Percentiles rank a stretch among this genome's conserved stretches.
Conservation (phyloP, 2,329 filamentous ascomycete genomes). For the Colletotrichum melonis region DNA sequence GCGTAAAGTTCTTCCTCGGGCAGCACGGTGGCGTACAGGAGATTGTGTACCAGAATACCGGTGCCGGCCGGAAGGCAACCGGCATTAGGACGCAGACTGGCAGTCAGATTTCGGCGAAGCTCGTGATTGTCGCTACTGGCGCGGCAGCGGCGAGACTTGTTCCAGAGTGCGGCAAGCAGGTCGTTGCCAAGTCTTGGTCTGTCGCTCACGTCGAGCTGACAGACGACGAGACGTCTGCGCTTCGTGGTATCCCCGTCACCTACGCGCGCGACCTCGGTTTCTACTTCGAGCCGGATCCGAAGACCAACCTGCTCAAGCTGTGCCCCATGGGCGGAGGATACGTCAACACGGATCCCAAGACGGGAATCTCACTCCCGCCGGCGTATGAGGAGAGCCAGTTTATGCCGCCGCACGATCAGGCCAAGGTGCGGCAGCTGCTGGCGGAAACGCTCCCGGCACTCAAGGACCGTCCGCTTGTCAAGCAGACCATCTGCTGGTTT, state of each 20-base stretch:
- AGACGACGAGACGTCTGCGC: slow-evolving; percentile 61
- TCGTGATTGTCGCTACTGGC: slow-evolving; percentile 64
- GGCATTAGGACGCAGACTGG: slow-evolving; percentile 18
- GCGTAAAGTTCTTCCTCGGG: slow-evolving; percentile 52
- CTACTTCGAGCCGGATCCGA: slow-evolving; percentile 72
- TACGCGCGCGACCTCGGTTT: slow-evolving; percentile 72
- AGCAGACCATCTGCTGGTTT: slow-evolving; percentile 71
- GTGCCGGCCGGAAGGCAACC: not conserved
- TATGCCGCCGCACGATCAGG: slow-evolving; percentile 65
- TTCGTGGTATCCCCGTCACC: slow-evolving; percentile 70
- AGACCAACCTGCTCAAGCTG: slow-evolving; percentile 68
- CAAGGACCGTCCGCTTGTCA: slow-evolving; percentile 65
- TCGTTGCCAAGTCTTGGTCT: slow-evolving; percentile 68
- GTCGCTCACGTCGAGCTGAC: slow-evolving; percentile 70
- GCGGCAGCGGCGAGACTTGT: slow-evolving; percentile 59
- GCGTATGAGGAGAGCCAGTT: slow-evolving; percentile 53
- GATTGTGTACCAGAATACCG: slow-evolving; percentile 39
- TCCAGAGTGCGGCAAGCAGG: slow-evolving; percentile 60
- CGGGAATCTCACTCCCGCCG: slow-evolving; percentile 46
- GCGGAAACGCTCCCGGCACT: slow-evolving; percentile 63
- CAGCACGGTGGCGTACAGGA: slow-evolving; percentile 42
- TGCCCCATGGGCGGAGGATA: slow-evolving; percentile 70
- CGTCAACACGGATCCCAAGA: slow-evolving; percentile 51
- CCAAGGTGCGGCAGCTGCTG: slow-evolving; percentile 61
- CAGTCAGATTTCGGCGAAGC: slow-evolving; percentile 34